These are phyloP conservation scores for Monosporozyma solicola DNA, from an alignment of 805 yeast species.

Conservation along the genomic window DNA sequence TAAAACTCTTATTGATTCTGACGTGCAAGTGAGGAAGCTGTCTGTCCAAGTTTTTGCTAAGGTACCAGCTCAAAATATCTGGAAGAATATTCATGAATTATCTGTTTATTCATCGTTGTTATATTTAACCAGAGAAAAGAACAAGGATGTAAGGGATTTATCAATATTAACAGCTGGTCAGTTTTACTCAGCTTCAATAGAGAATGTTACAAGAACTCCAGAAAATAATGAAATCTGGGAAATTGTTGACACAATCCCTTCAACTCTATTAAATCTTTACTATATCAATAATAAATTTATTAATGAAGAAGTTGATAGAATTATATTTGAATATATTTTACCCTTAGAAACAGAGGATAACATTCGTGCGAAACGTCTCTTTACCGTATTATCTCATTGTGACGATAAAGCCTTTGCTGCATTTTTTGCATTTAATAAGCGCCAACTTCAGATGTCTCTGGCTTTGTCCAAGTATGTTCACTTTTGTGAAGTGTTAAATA, in stretches of 20 bases:
- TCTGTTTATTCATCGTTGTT: slow-evolving; percentile 45
- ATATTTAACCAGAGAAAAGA: slow-evolving; percentile 65
- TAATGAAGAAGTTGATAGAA: slow-evolving; percentile 54
- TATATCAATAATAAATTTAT: slow-evolving; percentile 66
- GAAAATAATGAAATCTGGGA: slow-evolving; percentile 22
- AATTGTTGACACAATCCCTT: slow-evolving; percentile 44
- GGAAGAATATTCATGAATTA: slow-evolving; percentile 39
- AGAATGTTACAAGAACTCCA: slow-evolving; percentile 10
- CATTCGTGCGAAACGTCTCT: slow-evolving; percentile 44
- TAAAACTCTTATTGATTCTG: slow-evolving; percentile 65
- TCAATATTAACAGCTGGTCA: slow-evolving; percentile 48
- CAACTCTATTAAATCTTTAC: slow-evolving; percentile 50
- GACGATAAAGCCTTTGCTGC: slow-evolving; percentile 53
- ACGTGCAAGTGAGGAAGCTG: slow-evolving; percentile 58
- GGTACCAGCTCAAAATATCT: slow-evolving; percentile 39
- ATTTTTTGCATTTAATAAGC: slow-evolving; percentile 55
- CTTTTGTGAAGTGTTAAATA: slow-evolving; percentile 37
- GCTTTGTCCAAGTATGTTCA: slow-evolving; percentile 44
- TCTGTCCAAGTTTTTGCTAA: slow-evolving; percentile 46
- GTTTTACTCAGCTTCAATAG: slow-evolving; percentile 43
- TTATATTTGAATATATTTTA: slow-evolving; percentile 50
- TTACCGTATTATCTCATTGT: slow-evolving; percentile 40
- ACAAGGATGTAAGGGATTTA: slow-evolving; percentile 50
- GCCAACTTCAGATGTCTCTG: slow-evolving; percentile 54
- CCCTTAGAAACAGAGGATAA: slow-evolving; percentile 43